Conservation (phyloP, 495 filamentous ascomycete species). For the Xylaria curta region DNA sequence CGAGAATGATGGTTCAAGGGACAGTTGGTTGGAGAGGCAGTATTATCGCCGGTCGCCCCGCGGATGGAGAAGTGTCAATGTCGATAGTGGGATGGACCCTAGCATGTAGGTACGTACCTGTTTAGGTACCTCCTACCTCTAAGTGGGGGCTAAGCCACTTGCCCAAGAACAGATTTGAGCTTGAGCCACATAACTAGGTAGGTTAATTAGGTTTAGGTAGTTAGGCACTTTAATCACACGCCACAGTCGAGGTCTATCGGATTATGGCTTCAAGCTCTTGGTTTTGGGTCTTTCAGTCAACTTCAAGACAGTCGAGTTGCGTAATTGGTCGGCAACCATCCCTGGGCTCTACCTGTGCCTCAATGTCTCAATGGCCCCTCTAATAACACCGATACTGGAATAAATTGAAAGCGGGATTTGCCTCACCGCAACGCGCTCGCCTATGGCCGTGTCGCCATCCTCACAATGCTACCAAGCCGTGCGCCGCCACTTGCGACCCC, state of each 20-base stretch:
- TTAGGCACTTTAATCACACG: too few species aligned
- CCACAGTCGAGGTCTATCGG: not conserved
- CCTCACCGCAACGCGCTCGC: not conserved
- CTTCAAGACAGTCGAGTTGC: not conserved
- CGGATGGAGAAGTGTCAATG: slow-evolving; percentile 20
- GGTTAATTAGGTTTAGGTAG: too few species aligned
- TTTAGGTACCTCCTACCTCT: too few species aligned
- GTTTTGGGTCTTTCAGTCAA: not conserved
- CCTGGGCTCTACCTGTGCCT: not conserved
- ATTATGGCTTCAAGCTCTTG: too few species aligned
- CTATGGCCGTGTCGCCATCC: slow-evolving; percentile 45
- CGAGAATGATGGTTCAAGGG: slow-evolving; percentile 3
- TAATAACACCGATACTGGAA: not conserved
- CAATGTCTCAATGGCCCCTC: slow-evolving; percentile 15
- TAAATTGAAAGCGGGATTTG: slow-evolving; percentile 10
- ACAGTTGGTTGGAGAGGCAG: not conserved
- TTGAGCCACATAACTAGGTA: not conserved
- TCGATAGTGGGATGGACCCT: slow-evolving; percentile 35
- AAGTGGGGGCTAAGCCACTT: not conserved
- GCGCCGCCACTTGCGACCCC: slow-evolving; percentile 41
- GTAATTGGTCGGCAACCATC: slow-evolving; percentile 4
- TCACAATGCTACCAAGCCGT: slow-evolving; percentile 51
- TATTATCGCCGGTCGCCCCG: slow-evolving; percentile 24
- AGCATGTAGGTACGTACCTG: not conserved
- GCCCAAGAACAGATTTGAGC: not conserved